Conservation (phyloP, 139 green algal genomes). For the Parachlorella kessleri region DNA sequence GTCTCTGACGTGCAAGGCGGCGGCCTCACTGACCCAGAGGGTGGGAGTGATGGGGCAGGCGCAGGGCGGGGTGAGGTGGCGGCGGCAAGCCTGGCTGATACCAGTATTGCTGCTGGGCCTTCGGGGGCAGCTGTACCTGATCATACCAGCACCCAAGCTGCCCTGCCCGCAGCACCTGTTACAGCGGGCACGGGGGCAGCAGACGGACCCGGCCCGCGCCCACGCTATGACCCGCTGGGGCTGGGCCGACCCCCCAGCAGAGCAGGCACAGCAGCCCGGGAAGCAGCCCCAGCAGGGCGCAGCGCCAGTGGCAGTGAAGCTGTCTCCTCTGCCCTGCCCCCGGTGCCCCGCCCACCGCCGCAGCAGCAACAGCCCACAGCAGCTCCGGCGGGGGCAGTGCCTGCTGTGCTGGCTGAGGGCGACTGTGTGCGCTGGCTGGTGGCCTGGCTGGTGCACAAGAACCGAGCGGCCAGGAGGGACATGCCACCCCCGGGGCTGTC, state of each 20-base stretch:
- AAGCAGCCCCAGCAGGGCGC: neutral
- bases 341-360: neutral
- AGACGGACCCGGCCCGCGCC: no score
- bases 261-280: neutral
- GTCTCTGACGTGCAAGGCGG: no score
- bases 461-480: slow-evolving; percentile 65
- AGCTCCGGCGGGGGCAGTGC: no score
- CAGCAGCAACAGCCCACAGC: no score
- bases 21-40: no score
- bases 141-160: no score
- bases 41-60: neutral
- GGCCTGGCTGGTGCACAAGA: slow-evolving; percentile 67
- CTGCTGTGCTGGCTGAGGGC: neutral
- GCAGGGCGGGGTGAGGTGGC: neutral
- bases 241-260: neutral
- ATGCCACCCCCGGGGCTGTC: slow-evolving; percentile 76
- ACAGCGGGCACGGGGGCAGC: no score
- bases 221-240: neutral
- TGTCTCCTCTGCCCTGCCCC: neutral
- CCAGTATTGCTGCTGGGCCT: neutral
- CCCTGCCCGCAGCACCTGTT: no score
- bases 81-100: neutral
- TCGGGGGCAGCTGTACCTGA: slow-evolving; percentile 3
- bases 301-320: no score
- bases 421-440: slow-evolving; percentile 50